Base-by-base conservation (phyloP, 805 yeast species). In the Torulaspora delbrueckii region DNA sequence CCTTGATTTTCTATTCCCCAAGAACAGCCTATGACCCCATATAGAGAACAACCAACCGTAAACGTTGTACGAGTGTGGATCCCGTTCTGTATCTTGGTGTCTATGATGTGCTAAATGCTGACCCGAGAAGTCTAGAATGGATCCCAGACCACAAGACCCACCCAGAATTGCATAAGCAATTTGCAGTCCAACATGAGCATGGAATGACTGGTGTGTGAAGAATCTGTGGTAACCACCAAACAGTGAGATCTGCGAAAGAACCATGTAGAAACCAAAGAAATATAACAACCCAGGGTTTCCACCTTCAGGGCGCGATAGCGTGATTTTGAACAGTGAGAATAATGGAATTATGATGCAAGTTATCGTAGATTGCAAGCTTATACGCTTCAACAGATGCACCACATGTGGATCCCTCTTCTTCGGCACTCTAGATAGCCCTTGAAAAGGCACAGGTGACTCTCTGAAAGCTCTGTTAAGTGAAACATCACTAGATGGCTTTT, bases 31-130 rank as follows among this genome's bases (percentile, higher is more conserved):
- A 95, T 96, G 90, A 3, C 96, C 97, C 68, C 88, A 72, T 67
- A 89, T 96, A 27, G 91, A 80, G 77, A 80, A 89, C 57, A 77
- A 67, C 56, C 88, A 75, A 0, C 97, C 96, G 48, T 85, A 75
- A 59, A 90, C 78, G 31, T 85, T 82, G 27, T 41, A 52, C 58
- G 81, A 81, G 66, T 86, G 88, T 1, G 98, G 97, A 65, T 90
- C 98, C 57, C 77, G 75, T 49, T 86, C 95, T 0, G 95, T 84
- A 60, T 90, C 96, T 35, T 93, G 82, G 64, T 77, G 86, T 47
- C 91, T 78, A 66, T 90, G 97, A 68, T 90, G 97, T 3, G 93
- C 89, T 48, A 95, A 72, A 70, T 90, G 98, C 37, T 57, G 58
- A 19, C 60, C 48, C 1, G 54, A 43, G 40, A 58, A 58, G 25